Evolutionary conservation across 805 yeast species (phyloP).

Genomic region (Suhomyces vadensis): DNA sequence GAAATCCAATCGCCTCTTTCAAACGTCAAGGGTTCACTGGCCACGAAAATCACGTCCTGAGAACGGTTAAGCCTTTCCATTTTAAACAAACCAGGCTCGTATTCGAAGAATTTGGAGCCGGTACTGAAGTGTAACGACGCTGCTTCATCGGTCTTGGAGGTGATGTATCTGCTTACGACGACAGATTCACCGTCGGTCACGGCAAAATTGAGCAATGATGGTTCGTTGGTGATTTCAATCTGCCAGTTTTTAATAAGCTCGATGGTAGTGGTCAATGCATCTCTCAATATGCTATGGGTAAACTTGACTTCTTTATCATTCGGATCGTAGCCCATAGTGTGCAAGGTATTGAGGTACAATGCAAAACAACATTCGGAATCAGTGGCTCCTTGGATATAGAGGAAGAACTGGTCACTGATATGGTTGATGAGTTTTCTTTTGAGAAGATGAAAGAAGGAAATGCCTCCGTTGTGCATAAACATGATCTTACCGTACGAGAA

Average conservation of each 20-base stretch:
- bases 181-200: slow-evolving; percentile 90
- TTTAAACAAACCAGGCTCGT: slow-evolving; percentile 85
- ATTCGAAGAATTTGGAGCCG: slow-evolving; percentile 88
- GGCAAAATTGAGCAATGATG: slow-evolving; percentile 89
- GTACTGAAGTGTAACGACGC: slow-evolving; percentile 94
- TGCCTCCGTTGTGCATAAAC: slow-evolving; percentile 98
- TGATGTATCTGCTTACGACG: slow-evolving; percentile 84
- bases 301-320: slow-evolving; percentile 30
- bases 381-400: slow-evolving; percentile 86
- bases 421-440: slow-evolving; percentile 73
- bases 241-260: slow-evolving; percentile 80
- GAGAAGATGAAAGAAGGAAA: slow-evolving; percentile 68
- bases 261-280: slow-evolving; percentile 73
- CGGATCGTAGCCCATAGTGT: slow-evolving; percentile 76
- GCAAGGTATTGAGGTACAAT: slow-evolving; percentile 73
- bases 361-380: slow-evolving; percentile 97
- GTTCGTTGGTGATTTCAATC: slow-evolving; percentile 55
- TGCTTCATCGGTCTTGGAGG: slow-evolving; percentile 90
- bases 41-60: slow-evolving; percentile 94
- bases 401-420: slow-evolving; percentile 76
- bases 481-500: slow-evolving; percentile 82
- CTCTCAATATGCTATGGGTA: slow-evolving; percentile 58
- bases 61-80: slow-evolving; percentile 93
- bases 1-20: slow-evolving; percentile 98
- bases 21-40: slow-evolving; percentile 94